phyloP scores from a whole-genome alignment of 345 rosid genomes.

The Erucastrum elatum region DNA sequence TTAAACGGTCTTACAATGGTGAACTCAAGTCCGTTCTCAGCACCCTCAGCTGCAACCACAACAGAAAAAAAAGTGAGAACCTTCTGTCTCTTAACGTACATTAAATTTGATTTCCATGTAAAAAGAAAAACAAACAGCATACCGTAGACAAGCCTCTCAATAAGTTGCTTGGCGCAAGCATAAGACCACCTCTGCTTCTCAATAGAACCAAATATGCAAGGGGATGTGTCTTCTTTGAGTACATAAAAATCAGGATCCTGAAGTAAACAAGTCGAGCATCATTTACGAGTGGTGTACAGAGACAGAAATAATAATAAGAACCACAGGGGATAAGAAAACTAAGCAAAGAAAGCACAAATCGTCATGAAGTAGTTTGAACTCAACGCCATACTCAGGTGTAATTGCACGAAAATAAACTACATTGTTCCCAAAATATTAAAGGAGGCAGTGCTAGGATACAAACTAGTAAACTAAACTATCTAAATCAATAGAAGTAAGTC shows the following conservation, averaged over 20 bases:
- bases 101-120: not conserved
- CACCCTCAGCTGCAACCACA: slow-evolving; percentile 84
- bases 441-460: not conserved
- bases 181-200: slow-evolving; percentile 99
- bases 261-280: slow-evolving; percentile 16
- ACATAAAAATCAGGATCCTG: slow-evolving; percentile 96
- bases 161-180: slow-evolving; percentile 99
- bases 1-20: slow-evolving; percentile 98
- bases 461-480: not conserved
- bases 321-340: not conserved
- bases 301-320: not conserved
- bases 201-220: slow-evolving; percentile 96
- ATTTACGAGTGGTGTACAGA: not conserved
- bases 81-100: not conserved
- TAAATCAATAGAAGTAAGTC: not conserved
- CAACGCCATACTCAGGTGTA: not conserved
- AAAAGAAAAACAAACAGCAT: slow-evolving; percentile 20
- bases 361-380: not conserved
- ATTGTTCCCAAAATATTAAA: not conserved
- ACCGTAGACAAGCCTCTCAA: slow-evolving; percentile 97
- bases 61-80: slow-evolving; percentile 2
- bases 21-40: slow-evolving; percentile 91
- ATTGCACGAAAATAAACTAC: not conserved
- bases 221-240: slow-evolving; percentile 86
- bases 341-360: not conserved